Percentiles rank a stretch among this genome's conserved stretches.
These are phyloP conservation scores for Nymphaea colorata DNA, from an alignment of 164 flowering plant genomes.

Conservation along the genomic window DNA sequence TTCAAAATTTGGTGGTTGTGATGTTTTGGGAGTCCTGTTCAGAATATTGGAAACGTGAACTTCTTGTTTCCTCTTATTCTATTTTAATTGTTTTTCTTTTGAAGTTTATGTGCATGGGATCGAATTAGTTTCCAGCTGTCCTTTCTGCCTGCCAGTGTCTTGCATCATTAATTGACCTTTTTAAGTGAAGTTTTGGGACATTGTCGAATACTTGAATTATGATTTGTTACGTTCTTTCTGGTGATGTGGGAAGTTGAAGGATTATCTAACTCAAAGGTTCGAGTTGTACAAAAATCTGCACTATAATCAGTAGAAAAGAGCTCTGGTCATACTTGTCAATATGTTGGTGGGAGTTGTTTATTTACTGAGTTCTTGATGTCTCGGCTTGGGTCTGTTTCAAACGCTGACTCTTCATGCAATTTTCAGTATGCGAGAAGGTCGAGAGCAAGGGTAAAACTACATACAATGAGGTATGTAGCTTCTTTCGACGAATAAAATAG, in stretches of 20 bases:
- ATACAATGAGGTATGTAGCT: constrained; percentile 64
- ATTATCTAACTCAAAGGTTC: background rate
- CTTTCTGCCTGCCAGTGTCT: background rate
- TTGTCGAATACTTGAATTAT: background rate
- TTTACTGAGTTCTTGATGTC: too few relatives aligned
- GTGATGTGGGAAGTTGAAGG: background rate
- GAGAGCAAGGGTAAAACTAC: constrained; percentile 86
- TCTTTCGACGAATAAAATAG: background rate
- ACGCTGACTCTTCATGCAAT: background rate
- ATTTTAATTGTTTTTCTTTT: too few relatives aligned
- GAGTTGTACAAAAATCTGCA: too few relatives aligned
- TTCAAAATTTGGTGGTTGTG: background rate
- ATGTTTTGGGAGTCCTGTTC: too few relatives aligned
- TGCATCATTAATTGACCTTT: background rate
- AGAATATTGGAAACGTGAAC: too few relatives aligned
- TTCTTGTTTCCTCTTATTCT: too few relatives aligned
- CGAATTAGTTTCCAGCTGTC: background rate
- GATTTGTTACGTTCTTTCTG: background rate
- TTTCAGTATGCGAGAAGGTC: constrained; percentile 69
- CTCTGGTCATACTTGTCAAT: too few relatives aligned
- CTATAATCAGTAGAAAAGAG: too few relatives aligned
- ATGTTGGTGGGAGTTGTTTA: too few relatives aligned
- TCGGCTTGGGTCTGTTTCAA: too few relatives aligned
- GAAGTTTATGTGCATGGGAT: background rate
- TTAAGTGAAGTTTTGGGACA: background rate